Evolutionary conservation across 2,329 filamentous ascomycete species (phyloP).

Genomic region (Curvularia hawaiiensis): DNA sequence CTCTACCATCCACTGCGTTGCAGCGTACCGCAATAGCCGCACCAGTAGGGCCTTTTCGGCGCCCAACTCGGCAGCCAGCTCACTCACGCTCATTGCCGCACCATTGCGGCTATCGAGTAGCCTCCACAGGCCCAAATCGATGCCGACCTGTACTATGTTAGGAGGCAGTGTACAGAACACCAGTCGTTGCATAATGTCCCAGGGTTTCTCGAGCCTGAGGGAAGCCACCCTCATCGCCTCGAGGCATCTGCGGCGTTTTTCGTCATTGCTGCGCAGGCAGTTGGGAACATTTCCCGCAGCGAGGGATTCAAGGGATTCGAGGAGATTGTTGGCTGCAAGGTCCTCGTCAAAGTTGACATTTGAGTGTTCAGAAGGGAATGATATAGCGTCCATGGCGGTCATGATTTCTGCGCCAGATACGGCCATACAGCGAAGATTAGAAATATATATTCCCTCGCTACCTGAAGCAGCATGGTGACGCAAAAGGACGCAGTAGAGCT

Average conservation of each 20-base stretch:
- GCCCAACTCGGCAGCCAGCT: constrained; percentile 6
- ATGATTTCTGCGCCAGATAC: background rate
- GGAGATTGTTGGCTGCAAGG: constrained; percentile 2
- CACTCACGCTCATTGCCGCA: constrained; percentile 2
- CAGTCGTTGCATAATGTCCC: constrained; percentile 11
- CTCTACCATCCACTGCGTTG: constrained; percentile 14
- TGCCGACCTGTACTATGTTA: constrained; percentile 10
- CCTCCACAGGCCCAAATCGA: constrained; percentile 10
- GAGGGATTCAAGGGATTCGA: constrained; percentile 7
- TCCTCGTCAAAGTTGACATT: background rate
- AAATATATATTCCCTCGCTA: background rate
- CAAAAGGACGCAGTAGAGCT: background rate
- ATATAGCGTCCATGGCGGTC: constrained; percentile 1
- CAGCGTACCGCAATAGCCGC: constrained; percentile 7
- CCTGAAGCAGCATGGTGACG: background rate
- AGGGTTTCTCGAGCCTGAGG: constrained; percentile 9
- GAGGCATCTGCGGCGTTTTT: constrained; percentile 8
- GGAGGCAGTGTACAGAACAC: constrained; percentile 9
- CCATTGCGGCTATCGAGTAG: constrained; percentile 1
- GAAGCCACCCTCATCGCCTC: constrained; percentile 12
- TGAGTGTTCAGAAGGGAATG: background rate
- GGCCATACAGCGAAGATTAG: background rate
- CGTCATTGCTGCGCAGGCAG: constrained; percentile 3
- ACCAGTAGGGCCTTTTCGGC: constrained; percentile 6
- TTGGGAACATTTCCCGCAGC: constrained; percentile 4